Conservation (phyloP, 2,329 filamentous ascomycete species). For the Alternaria longipes region DNA sequence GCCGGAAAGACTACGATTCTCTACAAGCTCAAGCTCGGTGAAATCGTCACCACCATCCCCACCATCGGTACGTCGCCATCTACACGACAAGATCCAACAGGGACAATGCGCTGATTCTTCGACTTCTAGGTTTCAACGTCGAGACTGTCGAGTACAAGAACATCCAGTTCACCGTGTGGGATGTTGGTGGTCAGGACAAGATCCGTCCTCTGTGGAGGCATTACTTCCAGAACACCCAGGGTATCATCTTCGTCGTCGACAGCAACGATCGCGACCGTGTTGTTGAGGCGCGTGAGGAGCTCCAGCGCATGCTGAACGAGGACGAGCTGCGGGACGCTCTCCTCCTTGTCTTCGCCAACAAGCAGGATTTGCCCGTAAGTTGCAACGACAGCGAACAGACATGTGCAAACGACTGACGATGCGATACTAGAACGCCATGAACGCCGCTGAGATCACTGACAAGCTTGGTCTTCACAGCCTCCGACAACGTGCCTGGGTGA, state of each 20-base stretch:
- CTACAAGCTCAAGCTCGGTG: slow-evolving; percentile 98
- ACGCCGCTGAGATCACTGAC: slow-evolving; percentile 99
- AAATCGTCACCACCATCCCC: slow-evolving; percentile 97
- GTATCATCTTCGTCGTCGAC: slow-evolving; percentile 98
- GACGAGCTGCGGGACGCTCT: slow-evolving; percentile 97
- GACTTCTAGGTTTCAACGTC: slow-evolving; percentile 81
- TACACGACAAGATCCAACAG: slow-evolving; percentile 5
- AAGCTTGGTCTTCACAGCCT: slow-evolving; percentile 99
- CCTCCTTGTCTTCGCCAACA: slow-evolving; percentile 96
- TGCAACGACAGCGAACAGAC: slow-evolving; percentile 2
- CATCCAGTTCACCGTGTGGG: slow-evolving; percentile 99
- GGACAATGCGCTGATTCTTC: slow-evolving; percentile 36
- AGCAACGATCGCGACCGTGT: slow-evolving; percentile 91
- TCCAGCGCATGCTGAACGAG: slow-evolving; percentile 97
- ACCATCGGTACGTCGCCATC: slow-evolving; percentile 73
- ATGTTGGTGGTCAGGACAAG: slow-evolving; percentile 99
- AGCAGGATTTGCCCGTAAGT: slow-evolving; percentile 90
- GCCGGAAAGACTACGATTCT: slow-evolving; percentile 98
- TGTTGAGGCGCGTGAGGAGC: slow-evolving; percentile 89
- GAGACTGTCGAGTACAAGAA: slow-evolving; percentile 99
- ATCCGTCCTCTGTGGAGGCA: slow-evolving; percentile 97
- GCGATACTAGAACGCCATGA: slow-evolving; percentile 88
- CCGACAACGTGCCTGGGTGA: slow-evolving; percentile 98
- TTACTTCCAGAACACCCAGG: slow-evolving; percentile 96
- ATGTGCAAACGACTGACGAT: slow-evolving; percentile 24